These are phyloP conservation scores for Collybia mongolica DNA, from an alignment of 768 basidiomycete species.

Conservation along the genomic window DNA sequence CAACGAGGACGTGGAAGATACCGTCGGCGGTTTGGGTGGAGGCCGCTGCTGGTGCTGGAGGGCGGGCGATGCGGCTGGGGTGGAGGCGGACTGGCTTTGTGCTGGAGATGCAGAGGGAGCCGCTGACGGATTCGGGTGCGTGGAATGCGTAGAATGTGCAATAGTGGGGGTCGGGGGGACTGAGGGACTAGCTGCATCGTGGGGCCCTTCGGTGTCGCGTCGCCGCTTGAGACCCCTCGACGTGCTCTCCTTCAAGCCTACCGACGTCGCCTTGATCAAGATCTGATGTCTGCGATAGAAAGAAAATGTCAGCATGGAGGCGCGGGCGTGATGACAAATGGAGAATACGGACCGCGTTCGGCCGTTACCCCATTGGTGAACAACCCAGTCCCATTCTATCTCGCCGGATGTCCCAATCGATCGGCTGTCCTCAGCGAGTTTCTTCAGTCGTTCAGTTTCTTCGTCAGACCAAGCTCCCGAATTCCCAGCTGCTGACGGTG, in stretches of 20 bases:
- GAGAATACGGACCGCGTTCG: conserved; percentile 58
- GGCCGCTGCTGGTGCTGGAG: conserved; percentile 40
- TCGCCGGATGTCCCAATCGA: conserved; percentile 47
- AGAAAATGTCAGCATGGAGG: neutral
- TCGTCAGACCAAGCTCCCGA: conserved; percentile 81
- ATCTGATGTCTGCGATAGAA: conserved; percentile 66
- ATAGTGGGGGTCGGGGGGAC: conserved; percentile 28
- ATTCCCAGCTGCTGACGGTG: conserved; percentile 37
- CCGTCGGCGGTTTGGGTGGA: conserved; percentile 14
- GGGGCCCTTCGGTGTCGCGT: conserved; percentile 34
- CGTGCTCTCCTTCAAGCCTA: conserved; percentile 78
- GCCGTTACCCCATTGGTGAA: conserved; percentile 69
- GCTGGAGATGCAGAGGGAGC: conserved; percentile 21
- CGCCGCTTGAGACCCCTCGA: conserved; percentile 44
- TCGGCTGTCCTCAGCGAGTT: conserved; percentile 67
- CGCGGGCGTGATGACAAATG: neutral
- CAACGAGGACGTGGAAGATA: conserved; percentile 28
- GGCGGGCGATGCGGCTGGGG: conserved; percentile 54
- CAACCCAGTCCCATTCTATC: conserved; percentile 81
- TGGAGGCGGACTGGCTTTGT: conserved; percentile 38
- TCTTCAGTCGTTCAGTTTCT: conserved; percentile 68
- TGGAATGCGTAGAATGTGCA: conserved; percentile 19
- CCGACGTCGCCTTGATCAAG: conserved; percentile 74
- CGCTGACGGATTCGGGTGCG: conserved; percentile 15
- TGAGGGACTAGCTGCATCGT: conserved; percentile 28